Evolutionary conservation across 306 rosid genomes (phyloP).

Genomic region (Inga oerstediana): DNA sequence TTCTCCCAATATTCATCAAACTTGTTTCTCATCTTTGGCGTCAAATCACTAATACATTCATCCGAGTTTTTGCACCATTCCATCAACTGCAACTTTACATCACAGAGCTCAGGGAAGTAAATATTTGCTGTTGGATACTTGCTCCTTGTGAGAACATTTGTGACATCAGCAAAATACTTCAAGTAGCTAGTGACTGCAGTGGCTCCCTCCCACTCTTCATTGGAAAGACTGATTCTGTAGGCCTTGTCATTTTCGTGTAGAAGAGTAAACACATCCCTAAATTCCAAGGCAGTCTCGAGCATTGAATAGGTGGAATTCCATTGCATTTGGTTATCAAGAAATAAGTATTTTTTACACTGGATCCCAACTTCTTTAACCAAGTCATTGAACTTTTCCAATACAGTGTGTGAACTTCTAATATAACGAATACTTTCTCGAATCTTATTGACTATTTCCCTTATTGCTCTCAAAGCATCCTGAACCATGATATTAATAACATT

Average conservation of each 20-base stretch:
- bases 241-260: constrained; percentile 67
- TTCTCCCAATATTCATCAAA: constrained; percentile 96
- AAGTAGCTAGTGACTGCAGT: constrained; percentile 59
- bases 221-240: constrained; percentile 61
- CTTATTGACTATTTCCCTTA: constrained; percentile 55
- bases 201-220: constrained; percentile 76
- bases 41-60: constrained; percentile 65
- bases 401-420: constrained; percentile 67
- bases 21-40: constrained; percentile 69
- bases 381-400: constrained; percentile 69
- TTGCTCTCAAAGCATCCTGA: constrained; percentile 60
- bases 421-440: constrained; percentile 68
- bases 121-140: constrained; percentile 76
- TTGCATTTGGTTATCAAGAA: constrained; percentile 64
- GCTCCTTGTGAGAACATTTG: constrained; percentile 56
- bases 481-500: constrained; percentile 53
- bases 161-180: constrained; percentile 78
- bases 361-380: constrained; percentile 73
- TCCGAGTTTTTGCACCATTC: constrained; percentile 94
- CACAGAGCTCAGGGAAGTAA: constrained; percentile 92
- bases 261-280: constrained; percentile 72
- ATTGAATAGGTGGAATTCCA: constrained; percentile 83
- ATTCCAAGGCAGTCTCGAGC: constrained; percentile 81
- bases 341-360: constrained; percentile 58
- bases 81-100: constrained; percentile 75